These are phyloP conservation scores for Schizothecium vesticola DNA, from an alignment of 495 filamentous ascomycete genomes.

Conservation along the genomic window DNA sequence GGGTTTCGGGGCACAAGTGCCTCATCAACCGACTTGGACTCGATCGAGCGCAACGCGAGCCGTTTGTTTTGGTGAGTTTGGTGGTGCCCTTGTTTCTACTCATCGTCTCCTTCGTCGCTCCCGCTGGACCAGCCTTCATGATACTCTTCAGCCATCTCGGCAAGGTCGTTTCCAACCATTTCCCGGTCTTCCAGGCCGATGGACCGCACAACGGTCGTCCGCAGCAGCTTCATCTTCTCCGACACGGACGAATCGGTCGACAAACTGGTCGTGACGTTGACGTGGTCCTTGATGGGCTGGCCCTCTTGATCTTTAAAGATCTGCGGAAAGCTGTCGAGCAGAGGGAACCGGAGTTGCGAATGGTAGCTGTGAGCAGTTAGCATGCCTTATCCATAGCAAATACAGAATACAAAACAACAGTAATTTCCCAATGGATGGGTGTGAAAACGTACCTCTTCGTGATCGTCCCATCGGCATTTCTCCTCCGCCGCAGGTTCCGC, in stretches of 20 bases:
- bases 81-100: conserved; percentile 13
- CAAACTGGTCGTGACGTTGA: conserved; percentile 59
- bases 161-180: conserved; percentile 72
- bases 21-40: conserved; percentile 20
- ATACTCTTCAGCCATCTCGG: conserved; percentile 80
- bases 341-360: conserved; percentile 61
- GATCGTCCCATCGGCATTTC: conserved; percentile 21
- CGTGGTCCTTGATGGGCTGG: conserved; percentile 31
- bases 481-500: conserved; percentile 5
- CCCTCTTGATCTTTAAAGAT: conserved; percentile 47
- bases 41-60: neutral
- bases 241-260: conserved; percentile 70
- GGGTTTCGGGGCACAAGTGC: conserved; percentile 33
- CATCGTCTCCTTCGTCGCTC: conserved; percentile 76
- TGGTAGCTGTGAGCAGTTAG: conserved; percentile 27
- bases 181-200: conserved; percentile 76
- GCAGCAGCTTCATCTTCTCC: conserved; percentile 59
- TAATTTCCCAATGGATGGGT: neutral
- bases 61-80: neutral
- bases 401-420: neutral
- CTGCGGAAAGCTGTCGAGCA: conserved; percentile 74
- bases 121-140: conserved; percentile 86
- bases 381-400: neutral
- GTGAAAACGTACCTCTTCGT: conserved; percentile 17
- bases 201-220: conserved; percentile 49